These are phyloP conservation scores for Obba rivulosa DNA, from an alignment of 768 basidiomycete genomes.

Conservation along the genomic window DNA sequence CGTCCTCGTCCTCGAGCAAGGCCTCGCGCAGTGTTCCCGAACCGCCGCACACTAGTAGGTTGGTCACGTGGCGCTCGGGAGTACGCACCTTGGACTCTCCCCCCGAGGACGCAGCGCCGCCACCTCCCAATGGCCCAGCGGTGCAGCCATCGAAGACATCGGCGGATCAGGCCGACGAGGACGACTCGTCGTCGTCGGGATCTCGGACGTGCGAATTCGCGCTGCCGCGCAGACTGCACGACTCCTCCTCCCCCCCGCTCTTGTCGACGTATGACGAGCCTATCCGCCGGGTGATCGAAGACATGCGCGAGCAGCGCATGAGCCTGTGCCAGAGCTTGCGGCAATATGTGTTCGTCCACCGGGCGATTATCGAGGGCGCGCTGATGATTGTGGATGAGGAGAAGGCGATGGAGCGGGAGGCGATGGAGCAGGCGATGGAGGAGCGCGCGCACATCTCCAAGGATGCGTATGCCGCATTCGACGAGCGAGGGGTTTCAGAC, in stretches of 20 bases:
- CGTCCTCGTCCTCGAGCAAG: background rate
- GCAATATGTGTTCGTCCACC: conserved; percentile 93
- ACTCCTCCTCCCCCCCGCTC: conserved; percentile 44
- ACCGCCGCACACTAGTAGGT: conserved; percentile 2
- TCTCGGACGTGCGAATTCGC: conserved; percentile 45
- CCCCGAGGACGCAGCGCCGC: background rate
- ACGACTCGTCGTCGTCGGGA: conserved; percentile 5
- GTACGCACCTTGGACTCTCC: conserved; percentile 8
- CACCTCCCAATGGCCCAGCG: background rate
- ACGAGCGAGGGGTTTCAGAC: background rate
- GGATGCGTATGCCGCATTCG: no score
- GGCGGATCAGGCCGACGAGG: background rate
- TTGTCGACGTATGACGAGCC: conserved; percentile 70
- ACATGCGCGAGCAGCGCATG: conserved; percentile 96
- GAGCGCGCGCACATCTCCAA: background rate
- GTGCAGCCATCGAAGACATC: background rate
- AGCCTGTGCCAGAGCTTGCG: conserved; percentile 90
- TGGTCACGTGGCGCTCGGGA: conserved; percentile 21
- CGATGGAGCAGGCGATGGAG: conserved; percentile 11
- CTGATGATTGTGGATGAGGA: conserved; percentile 75
- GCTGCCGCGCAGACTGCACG: conserved; percentile 56
- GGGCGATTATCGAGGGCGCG: conserved; percentile 77
- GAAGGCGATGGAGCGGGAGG: conserved; percentile 32
- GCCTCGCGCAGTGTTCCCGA: background rate
- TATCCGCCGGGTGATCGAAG: conserved; percentile 77